Conservation (phyloP, 1,284 basidiomycete species). For the Cerioporus squamosus region DNA sequence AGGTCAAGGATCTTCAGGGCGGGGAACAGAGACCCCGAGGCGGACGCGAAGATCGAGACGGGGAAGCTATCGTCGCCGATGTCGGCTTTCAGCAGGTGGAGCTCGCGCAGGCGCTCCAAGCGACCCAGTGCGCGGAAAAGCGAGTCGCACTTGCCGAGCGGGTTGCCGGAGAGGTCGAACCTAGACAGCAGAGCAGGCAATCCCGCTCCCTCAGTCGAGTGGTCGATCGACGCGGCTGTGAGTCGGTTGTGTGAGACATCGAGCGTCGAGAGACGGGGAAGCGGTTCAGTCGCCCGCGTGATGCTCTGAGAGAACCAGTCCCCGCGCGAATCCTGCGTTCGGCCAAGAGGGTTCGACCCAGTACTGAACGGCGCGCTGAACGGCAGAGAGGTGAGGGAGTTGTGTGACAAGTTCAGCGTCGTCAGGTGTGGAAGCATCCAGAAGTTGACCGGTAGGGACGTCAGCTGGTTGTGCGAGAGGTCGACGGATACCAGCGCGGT, state of each 20-base stretch:
- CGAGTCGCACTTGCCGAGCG: constrained; percentile 35
- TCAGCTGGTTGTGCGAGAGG: constrained; percentile 71
- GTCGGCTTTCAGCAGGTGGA: constrained; percentile 58
- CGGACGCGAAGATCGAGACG: constrained; percentile 41
- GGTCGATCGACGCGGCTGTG: constrained; percentile 54
- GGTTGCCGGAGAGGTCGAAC: constrained; percentile 46
- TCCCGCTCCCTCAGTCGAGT: constrained; percentile 39
- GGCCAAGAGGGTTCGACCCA: constrained; percentile 24
- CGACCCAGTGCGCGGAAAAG: constrained; percentile 52
- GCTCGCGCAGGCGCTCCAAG: constrained; percentile 59
- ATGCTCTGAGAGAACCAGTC: constrained; percentile 68
- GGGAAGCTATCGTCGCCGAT: constrained; percentile 65
- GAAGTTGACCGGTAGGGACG: constrained; percentile 60
- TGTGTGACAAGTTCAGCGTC: constrained; percentile 72
- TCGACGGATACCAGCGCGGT: constrained; percentile 65
- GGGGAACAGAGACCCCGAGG: constrained; percentile 45
- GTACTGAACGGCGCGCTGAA: constrained; percentile 60
- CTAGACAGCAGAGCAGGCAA: constrained; percentile 37
- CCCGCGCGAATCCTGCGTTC: constrained; percentile 34
- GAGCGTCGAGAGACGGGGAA: constrained; percentile 64
- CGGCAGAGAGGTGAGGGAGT: constrained; percentile 60
- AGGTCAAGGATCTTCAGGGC: constrained; percentile 62
- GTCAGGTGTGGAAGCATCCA: constrained; percentile 71
- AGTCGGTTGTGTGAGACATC: constrained; percentile 71
- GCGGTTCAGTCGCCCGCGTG: constrained; percentile 59